Evolutionary conservation across 495 filamentous ascomycete species (phyloP).

Genomic region (Hypomontagnella monticulosa): DNA sequence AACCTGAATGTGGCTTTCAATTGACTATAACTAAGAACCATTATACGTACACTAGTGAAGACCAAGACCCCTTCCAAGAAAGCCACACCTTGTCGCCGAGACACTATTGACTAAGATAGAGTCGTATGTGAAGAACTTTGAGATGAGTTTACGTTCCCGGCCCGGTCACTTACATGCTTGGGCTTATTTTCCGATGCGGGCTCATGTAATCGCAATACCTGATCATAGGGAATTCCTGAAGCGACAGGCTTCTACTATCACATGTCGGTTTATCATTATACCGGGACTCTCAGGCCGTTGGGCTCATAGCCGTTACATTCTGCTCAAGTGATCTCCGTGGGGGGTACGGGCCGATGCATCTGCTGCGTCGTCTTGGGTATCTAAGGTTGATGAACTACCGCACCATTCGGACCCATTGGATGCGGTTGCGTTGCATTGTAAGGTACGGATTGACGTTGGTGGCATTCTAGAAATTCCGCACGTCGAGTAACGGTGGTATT

Average conservation of each 20-base stretch:
- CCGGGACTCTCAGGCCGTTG: not conserved
- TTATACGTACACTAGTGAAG: not conserved
- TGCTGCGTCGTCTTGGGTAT: constrained; percentile 30
- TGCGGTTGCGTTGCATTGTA: constrained; percentile 13
- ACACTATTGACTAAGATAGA: too few species aligned
- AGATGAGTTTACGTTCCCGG: too few species aligned
- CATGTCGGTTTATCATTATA: constrained; percentile 27
- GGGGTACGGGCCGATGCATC: constrained; percentile 26
- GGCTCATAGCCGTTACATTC: too few species aligned
- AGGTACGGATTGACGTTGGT: constrained; percentile 17
- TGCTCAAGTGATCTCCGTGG: constrained; percentile 3
- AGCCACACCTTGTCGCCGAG: not conserved
- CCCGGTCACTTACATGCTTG: not conserved
- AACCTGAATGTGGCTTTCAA: not conserved
- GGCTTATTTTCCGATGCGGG: not conserved
- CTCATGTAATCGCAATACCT: not conserved
- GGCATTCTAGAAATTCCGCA: not conserved
- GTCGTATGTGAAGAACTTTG: too few species aligned
- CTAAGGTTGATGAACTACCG: constrained; percentile 2
- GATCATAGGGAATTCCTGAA: not conserved
- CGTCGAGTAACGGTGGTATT: too few species aligned
- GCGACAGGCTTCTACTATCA: not conserved
- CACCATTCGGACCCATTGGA: not conserved
- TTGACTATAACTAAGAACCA: not conserved
- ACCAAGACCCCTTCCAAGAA: not conserved